Percentiles rank a stretch among this genome's conserved stretches.
Evolutionary conservation across 345 rosid species (phyloP).

Genomic region (Acer negundo): DNA sequence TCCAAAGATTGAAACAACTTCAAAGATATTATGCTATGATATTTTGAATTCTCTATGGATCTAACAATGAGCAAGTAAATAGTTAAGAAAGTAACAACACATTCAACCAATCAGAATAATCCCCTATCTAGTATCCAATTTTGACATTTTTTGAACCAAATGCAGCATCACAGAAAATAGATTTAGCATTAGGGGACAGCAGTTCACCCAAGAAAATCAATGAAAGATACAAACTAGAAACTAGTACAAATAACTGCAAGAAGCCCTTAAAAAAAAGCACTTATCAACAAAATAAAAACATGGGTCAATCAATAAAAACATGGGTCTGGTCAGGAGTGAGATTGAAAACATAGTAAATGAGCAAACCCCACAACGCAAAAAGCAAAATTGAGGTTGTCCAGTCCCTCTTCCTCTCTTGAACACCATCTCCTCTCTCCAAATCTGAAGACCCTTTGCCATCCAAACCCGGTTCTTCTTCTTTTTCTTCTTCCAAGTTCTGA

Average conservation of each 20-base stretch:
- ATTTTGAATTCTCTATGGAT: too few species aligned
- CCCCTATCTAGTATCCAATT: not conserved
- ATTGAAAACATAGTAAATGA: constrained; percentile 75
- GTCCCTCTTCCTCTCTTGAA: constrained; percentile 44
- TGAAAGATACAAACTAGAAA: not conserved
- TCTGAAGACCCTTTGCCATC: constrained; percentile 26
- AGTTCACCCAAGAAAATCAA: not conserved
- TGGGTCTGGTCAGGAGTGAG: constrained; percentile 80
- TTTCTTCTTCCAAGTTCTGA: constrained; percentile 47
- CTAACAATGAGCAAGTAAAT: too few species aligned
- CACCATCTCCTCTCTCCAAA: constrained; percentile 18
- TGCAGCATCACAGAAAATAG: too few species aligned
- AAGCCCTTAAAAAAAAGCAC: too few species aligned
- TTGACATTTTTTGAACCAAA: too few species aligned
- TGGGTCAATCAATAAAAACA: constrained; percentile 35
- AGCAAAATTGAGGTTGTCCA: constrained; percentile 83
- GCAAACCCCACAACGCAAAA: constrained; percentile 65
- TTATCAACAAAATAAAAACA: not conserved
- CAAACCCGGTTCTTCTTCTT: constrained; percentile 35
- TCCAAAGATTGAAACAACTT: not conserved
- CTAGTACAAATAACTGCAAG: not conserved
- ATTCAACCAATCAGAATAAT: not conserved
- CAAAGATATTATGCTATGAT: not conserved
- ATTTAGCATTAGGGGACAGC: too few species aligned
- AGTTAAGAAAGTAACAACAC: not conserved